A percentile compares a stretch with the other conserved stretches of the same genome.
phyloP scores from a whole-genome alignment of 352 stramenopile genomes.

The Phytophthora nicotianae region DNA sequence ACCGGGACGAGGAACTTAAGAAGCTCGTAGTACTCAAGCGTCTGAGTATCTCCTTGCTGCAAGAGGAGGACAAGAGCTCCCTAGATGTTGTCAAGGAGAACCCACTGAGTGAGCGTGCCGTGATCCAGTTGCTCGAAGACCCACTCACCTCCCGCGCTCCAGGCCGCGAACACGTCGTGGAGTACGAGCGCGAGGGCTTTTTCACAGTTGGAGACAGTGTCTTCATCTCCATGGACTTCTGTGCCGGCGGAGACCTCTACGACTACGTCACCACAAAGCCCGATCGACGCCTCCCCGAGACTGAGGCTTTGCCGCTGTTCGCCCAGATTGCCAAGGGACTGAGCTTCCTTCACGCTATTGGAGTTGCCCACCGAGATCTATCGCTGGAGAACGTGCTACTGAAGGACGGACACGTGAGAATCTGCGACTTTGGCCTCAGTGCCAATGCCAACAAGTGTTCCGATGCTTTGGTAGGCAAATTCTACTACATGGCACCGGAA shows the following conservation, averaged over 20 bases:
- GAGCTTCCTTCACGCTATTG: slow-evolving; percentile 51
- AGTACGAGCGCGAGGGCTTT: slow-evolving; percentile 45
- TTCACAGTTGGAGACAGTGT: slow-evolving; percentile 52
- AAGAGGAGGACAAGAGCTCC: slow-evolving; percentile 34
- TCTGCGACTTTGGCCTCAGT: slow-evolving; percentile 77
- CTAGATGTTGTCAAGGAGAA: slow-evolving; percentile 44
- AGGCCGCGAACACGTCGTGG: slow-evolving; percentile 50
- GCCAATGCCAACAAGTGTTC: slow-evolving; percentile 41
- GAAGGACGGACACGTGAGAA: slow-evolving; percentile 44
- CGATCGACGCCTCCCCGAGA: slow-evolving; percentile 35
- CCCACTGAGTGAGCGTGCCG: slow-evolving; percentile 52
- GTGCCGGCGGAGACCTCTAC: slow-evolving; percentile 66
- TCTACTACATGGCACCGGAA: slow-evolving; percentile 82
- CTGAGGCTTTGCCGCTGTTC: slow-evolving; percentile 44
- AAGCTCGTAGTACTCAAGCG: slow-evolving; percentile 67
- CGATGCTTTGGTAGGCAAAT: slow-evolving; percentile 59
- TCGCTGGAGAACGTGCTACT: slow-evolving; percentile 72
- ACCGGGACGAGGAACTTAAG: slow-evolving; percentile 42
- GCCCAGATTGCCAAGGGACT: slow-evolving; percentile 52
- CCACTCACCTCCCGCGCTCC: slow-evolving; percentile 22
- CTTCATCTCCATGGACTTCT: slow-evolving; percentile 74
- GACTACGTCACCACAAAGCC: slow-evolving; percentile 48
- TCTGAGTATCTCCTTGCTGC: slow-evolving; percentile 42
- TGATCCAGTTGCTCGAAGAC: slow-evolving; percentile 54
- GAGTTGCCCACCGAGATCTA: slow-evolving; percentile 60